phyloP scores from a whole-genome alignment of 2,329 filamentous ascomycete species.

The Lithohypha guttulata region DNA sequence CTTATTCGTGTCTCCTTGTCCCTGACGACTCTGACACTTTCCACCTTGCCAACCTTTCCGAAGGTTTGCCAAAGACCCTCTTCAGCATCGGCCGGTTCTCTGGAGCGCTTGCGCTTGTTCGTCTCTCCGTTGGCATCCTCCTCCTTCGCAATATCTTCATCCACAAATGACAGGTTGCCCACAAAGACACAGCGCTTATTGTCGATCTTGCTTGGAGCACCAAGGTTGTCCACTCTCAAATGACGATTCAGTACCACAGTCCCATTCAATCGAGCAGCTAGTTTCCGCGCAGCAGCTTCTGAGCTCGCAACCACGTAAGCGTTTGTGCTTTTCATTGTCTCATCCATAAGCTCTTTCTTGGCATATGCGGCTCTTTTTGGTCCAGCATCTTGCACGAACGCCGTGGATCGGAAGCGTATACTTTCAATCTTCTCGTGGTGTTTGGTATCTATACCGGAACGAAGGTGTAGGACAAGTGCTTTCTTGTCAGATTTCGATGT shows the following conservation, averaged over 20 bases:
- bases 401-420: slow-evolving; percentile 84
- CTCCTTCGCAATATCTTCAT: slow-evolving; percentile 64
- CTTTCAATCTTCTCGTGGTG: slow-evolving; percentile 69
- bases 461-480: slow-evolving; percentile 62
- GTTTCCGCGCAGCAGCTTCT: slow-evolving; percentile 61
- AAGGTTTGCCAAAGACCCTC: slow-evolving; percentile 87
- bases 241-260: slow-evolving; percentile 75
- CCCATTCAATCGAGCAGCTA: slow-evolving; percentile 69
- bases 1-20: slow-evolving; percentile 85
- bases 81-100: slow-evolving; percentile 72
- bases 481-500: slow-evolving; percentile 73
- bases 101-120: slow-evolving; percentile 56
- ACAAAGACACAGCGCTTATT: slow-evolving; percentile 90
- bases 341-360: slow-evolving; percentile 78
- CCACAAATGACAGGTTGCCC: slow-evolving; percentile 90
- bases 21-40: slow-evolving; percentile 84
- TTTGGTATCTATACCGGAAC: slow-evolving; percentile 55
- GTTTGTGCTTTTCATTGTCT: slow-evolving; percentile 86
- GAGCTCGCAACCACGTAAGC: slow-evolving; percentile 87
- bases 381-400: slow-evolving; percentile 64
- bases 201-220: slow-evolving; percentile 72
- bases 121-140: slow-evolving; percentile 51
- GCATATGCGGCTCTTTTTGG: slow-evolving; percentile 94
- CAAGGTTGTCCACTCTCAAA: slow-evolving; percentile 79
- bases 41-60: slow-evolving; percentile 65